These are phyloP conservation scores for Vigna mungo DNA, from an alignment of 306 rosid species.

Conservation along the genomic window DNA sequence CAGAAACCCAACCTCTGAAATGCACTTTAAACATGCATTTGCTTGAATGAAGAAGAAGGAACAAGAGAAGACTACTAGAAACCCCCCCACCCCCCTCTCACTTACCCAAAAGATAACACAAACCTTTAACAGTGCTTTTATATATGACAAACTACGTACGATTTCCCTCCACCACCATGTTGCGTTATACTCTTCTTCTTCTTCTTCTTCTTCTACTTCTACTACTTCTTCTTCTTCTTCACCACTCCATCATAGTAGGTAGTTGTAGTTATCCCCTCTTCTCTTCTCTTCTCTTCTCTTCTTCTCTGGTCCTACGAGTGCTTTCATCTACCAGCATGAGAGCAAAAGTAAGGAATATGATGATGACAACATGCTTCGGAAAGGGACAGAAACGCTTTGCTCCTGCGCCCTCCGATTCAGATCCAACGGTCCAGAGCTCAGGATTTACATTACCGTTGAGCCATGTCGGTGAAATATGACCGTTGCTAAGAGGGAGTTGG, in stretches of 20 bases:
- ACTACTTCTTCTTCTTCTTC: not conserved
- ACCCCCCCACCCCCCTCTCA: conserved; percentile 25
- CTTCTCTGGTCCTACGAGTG: conserved; percentile 53
- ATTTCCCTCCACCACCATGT: conserved; percentile 38
- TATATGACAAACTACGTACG: conserved; percentile 30
- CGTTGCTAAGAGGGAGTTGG: conserved; percentile 61
- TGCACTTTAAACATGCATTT: conserved; percentile 41
- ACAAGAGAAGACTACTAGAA: not conserved
- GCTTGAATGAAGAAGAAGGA: not conserved
- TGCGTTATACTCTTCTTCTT: not conserved
- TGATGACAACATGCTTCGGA: conserved; percentile 39
- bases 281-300: conserved; percentile 16
- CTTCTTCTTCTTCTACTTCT: not conserved
- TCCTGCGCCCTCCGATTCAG: conserved; percentile 54
- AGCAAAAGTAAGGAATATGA: conserved; percentile 40
- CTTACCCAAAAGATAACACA: conserved; percentile 68
- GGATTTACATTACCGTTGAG: conserved; percentile 64
- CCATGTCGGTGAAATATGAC: conserved; percentile 78
- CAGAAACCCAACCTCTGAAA: conserved; percentile 53
- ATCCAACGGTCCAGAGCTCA: conserved; percentile 62
- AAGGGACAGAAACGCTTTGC: conserved; percentile 5
- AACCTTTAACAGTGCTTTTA: conserved; percentile 45
- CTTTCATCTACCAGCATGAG: conserved; percentile 53
- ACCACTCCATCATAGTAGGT: conserved; percentile 50
- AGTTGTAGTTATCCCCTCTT: conserved; percentile 19